Evolutionary conservation across 2,329 filamentous ascomycete genomes (phyloP), one percentile per base, ranked within the genome.

Genomic region (Aspergillus novofumigatus): DNA sequence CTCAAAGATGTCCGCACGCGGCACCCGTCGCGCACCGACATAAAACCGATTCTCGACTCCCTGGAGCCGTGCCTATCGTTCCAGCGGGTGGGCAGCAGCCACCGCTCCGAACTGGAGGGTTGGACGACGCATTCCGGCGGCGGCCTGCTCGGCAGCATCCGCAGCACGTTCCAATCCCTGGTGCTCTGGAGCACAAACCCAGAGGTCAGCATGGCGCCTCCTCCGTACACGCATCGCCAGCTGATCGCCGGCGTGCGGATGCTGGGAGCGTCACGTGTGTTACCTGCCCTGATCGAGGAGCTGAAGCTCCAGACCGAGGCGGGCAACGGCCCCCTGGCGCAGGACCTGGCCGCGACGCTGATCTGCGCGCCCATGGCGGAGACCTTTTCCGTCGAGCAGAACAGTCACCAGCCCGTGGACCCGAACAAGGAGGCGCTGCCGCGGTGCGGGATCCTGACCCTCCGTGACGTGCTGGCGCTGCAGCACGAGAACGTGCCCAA

Each of bases 211-310:
- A 78, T 81, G 53, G 77, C 79, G 1, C 82, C 83, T 6, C 80
- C 81, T 2, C 76, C 75, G 45, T 86, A 86, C 65, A 82, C 80
- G 0, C 81, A 83, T 61, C 77, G 78, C n/a, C 78, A 82, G 59
- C 65, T 86, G 17, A 72, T 80, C 7, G 66, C 69, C 1, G 74
- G 73, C 0, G 66, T 79, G 41, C 69, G 69, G 5, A 69, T 78
- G n/a, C 69, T 76, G 3, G 77, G 78, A 7, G 65, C 77, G 1
- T 60, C 69, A 8, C 67, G 70, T 21, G 70, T 79, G 0, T 64
- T 80, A 1, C 60, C 61, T 3, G 65, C 68, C 6, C 55, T 80
- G 8, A 59, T 79, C 32, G 75, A 77, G 28, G 74, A 79, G 58
- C 63, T 79, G 14, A 75, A 78, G 54, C 64, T 75, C 14, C 75